Base-by-base conservation (phyloP, 2,329 filamentous ascomycete genomes). In the Pseudogymnoascus sp. region DNA sequence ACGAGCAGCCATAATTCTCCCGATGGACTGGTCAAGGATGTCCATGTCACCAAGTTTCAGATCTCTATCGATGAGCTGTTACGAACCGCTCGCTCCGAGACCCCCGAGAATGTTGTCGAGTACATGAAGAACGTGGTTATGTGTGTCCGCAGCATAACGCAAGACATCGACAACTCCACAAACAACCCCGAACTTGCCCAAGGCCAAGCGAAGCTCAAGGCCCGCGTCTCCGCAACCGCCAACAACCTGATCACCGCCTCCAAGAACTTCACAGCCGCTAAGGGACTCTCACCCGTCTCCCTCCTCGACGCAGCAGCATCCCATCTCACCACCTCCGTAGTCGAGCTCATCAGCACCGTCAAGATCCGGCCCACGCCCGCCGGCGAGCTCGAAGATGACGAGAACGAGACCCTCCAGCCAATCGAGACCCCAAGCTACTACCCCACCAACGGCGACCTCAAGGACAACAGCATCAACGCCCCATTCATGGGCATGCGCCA, bases 211-310 rank as follows among this genome's bases (percentile, higher is more conserved):
- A 91, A 88, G 74, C 81, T 96, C 66, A 96, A 91, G 76, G 83
- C 85, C 60, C 88, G 88, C 64, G 89, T 97, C 2, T 96, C 92
- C n/a, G 88, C 89, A 2, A 96, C 93, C 1, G 93, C 95, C 60
- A 97, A 97, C 79, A 95, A 93, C 72, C 81, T 99, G 64, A 97
- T 97, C 71, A 97, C 93, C 2, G 91, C 93, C 1, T 89, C 91
- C 36, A 96, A 96, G 78, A 96, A 96, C 72, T 96, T 95, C 74
- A 88, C 90, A 36, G 83, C 85, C 10, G 87, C 91, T 0, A 86
- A 85, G 18, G 95, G 95, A 31, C 83, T 99, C 34, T 93, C 91
- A 1, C 95, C 95, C 0, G 88, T 99, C n/a, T 96, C 91, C 5
- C 78, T 99, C 2, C 80, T 99, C 21, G 95, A 99, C 74, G 95